phyloP scores from a whole-genome alignment of 202 grass and related monocot genomes.

The Brachypodium distachyon region DNA sequence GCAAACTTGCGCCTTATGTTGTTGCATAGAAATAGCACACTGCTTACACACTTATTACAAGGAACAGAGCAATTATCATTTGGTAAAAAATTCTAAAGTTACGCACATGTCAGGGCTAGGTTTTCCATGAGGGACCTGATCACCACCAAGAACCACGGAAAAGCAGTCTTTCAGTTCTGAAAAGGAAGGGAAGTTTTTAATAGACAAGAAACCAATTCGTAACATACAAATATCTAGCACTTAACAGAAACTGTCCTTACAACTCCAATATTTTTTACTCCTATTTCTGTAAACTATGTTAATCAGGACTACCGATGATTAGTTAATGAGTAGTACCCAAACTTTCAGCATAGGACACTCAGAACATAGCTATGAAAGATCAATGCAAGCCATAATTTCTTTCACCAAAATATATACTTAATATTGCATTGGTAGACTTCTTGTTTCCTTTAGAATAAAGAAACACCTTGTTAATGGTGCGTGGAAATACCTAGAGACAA shows the following conservation, averaged over 20 bases:
- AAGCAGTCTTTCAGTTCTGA: conserved; percentile 75
- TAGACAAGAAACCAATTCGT: neutral
- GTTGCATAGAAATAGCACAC: neutral
- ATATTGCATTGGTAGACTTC: neutral
- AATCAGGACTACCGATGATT: neutral
- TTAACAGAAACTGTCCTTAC: neutral
- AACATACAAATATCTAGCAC: neutral
- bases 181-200: neutral
- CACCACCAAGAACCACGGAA: conserved; percentile 75
- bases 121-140: conserved; percentile 79
- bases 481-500: neutral
- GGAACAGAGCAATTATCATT: neutral
- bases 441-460: neutral
- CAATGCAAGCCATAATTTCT: neutral
- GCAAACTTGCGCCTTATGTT: neutral
- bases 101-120: conserved; percentile 78
- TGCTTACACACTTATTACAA: neutral
- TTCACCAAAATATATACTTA: neutral
- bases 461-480: neutral
- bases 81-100: neutral
- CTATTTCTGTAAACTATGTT: neutral
- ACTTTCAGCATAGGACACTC: neutral
- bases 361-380: neutral
- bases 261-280: neutral
- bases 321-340: neutral